Evolutionary conservation across 352 stramenopile species (phyloP), one percentile per base, ranked within the genome.

Genomic region (Phytophthora palmivora): DNA sequence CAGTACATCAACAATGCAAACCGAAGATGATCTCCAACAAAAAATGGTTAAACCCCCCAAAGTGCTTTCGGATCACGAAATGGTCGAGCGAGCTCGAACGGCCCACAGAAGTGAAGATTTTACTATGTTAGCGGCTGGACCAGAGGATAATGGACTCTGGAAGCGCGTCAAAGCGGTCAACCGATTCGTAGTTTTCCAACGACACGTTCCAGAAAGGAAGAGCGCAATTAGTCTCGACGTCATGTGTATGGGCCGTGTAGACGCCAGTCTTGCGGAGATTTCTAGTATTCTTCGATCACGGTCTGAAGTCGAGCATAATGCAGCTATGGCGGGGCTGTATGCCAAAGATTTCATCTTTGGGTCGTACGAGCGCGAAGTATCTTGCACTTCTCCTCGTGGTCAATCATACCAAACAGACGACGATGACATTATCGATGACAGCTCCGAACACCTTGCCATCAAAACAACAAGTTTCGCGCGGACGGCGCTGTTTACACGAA

Each of bases 341-440:
- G 22, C 19, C 24, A 58, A 64, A 26, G 51, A 66, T 6, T 74
- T 64, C 34, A 74, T 68, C 47, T 74, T 74, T 32, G 65, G 65
- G 15, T 62, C 65, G 3, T 42, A 59, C 9, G 65, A 68, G 16
- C 67, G 59, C 2, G 16, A 54, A n/a, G 50, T 67, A 12, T 12
- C 9, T 2, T 50, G 50, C 6, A n/a, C n/a, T n/a, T n/a, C n/a
- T n/a, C n/a, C 21, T 3, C 7, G 46, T 18, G 3, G n/a, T 22
- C 10, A 54, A 5, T 3, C 33, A 4, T 14, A 64, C n/a, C 6
- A n/a, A n/a, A 47, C 10, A 6, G 7, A 28, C 9, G n/a, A 53
- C 3, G 16, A 14, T 1, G 10, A 22, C 2, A 19, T 18, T 30
- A 34, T 46, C 3, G 28, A 30, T 9, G 37, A 30, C 0, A 34